Conservation (phyloP, 768 basidiomycete genomes). For the Pulveroboletus sp. region DNA sequence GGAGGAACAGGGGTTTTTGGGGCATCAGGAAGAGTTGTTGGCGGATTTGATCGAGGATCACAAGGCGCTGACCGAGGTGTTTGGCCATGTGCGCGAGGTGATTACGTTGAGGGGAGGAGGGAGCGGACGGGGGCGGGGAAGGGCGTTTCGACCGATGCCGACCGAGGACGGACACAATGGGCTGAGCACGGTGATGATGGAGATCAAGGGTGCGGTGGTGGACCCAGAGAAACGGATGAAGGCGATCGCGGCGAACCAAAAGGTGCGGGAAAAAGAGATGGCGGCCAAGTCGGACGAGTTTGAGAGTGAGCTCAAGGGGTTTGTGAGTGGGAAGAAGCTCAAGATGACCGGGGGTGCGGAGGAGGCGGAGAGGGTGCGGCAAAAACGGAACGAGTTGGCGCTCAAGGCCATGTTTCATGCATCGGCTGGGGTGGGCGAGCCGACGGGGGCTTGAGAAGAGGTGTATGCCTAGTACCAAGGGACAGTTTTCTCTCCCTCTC, state of each 20-base stretch:
- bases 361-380: constrained; percentile 84
- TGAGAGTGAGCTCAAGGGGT: constrained; percentile 78
- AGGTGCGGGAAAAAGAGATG: constrained; percentile 72
- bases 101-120: constrained; percentile 52
- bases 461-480: too few relatives aligned
- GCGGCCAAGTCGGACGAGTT: constrained; percentile 77
- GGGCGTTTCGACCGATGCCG: constrained; percentile 58
- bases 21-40: constrained; percentile 90
- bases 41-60: constrained; percentile 88
- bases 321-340: constrained; percentile 84
- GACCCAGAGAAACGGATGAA: constrained; percentile 85
- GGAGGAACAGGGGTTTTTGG: constrained; percentile 93
- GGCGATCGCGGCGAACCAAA: constrained; percentile 89
- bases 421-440: too few relatives aligned
- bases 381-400: constrained; percentile 79
- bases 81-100: constrained; percentile 88
- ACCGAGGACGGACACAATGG: constrained; percentile 68
- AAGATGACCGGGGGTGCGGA: constrained; percentile 96
- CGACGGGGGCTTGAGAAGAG: too few relatives aligned
- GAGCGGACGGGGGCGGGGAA: constrained; percentile 38
- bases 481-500: too few relatives aligned
- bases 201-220: constrained; percentile 79
- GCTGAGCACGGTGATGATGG: constrained; percentile 79
- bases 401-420: constrained; percentile 84
- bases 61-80: constrained; percentile 84